These are phyloP conservation scores for Lophiotrema nucula DNA, from an alignment of 495 filamentous ascomycete genomes.

Conservation along the genomic window DNA sequence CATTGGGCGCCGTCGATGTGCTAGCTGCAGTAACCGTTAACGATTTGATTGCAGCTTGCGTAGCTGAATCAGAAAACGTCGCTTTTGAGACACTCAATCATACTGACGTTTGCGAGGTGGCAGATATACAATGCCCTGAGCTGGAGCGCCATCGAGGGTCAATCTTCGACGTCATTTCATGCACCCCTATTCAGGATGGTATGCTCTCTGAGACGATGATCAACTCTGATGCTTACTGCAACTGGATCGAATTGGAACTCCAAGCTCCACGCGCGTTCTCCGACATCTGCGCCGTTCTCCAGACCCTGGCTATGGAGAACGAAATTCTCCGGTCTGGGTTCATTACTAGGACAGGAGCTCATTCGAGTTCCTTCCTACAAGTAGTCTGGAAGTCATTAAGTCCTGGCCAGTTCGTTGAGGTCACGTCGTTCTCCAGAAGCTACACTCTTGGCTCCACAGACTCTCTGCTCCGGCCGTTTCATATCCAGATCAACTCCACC, in stretches of 20 bases:
- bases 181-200: constrained; percentile 69
- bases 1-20: constrained; percentile 54
- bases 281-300: constrained; percentile 49
- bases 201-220: constrained; percentile 70
- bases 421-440: constrained; percentile 38
- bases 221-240: constrained; percentile 62
- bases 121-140: neutral
- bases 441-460: constrained; percentile 36
- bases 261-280: constrained; percentile 3
- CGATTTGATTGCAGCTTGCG: constrained; percentile 5
- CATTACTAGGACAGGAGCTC: constrained; percentile 45
- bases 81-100: neutral
- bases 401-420: constrained; percentile 45
- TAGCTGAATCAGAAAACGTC: neutral
- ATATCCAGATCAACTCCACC: constrained; percentile 49
- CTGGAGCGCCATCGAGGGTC: neutral
- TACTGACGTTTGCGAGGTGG: neutral
- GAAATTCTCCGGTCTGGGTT: constrained; percentile 73
- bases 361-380: constrained; percentile 53
- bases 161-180: constrained; percentile 56
- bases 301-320: constrained; percentile 52
- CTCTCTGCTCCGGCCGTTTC: constrained; percentile 58
- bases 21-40: constrained; percentile 44
- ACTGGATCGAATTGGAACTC: constrained; percentile 62
- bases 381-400: constrained; percentile 58